A percentile compares a stretch with the other conserved stretches of the same genome.
phyloP scores from a whole-genome alignment of 1,139 yeast species.

The Saccharomycopsis hybrid region DNA sequence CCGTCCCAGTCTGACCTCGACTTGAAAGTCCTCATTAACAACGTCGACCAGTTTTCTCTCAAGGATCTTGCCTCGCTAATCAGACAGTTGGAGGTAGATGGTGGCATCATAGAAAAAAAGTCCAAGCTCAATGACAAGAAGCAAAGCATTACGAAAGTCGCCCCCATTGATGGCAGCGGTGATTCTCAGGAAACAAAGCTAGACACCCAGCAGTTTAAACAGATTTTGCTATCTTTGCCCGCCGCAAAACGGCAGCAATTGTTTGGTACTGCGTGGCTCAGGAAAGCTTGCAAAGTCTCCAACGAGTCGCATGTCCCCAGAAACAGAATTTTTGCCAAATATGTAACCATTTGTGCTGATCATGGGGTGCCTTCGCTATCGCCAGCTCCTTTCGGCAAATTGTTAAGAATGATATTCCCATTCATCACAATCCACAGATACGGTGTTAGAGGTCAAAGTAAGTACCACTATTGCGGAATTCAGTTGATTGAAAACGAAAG shows the following conservation, averaged over 20 bases:
- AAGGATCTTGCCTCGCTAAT: slow-evolving; percentile 4
- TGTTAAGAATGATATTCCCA: slow-evolving; percentile 71
- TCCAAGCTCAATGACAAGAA: slow-evolving; percentile 2
- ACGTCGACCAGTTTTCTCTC: slow-evolving; percentile 4
- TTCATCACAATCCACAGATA: slow-evolving; percentile 72
- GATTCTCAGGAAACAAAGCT: not conserved
- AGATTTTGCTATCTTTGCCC: slow-evolving; percentile 4
- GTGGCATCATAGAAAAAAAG: not conserved
- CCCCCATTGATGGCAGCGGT: not conserved
- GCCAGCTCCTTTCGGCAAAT: slow-evolving; percentile 84
- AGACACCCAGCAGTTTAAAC: slow-evolving; percentile 4
- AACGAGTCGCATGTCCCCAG: slow-evolving; percentile 77
- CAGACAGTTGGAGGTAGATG: slow-evolving; percentile 7
- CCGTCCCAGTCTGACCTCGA: slow-evolving; percentile 15
- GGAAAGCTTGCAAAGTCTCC: slow-evolving; percentile 59
- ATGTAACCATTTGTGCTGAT: slow-evolving; percentile 67
- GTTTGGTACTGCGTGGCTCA: slow-evolving; percentile 77
- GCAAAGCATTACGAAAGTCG: not conserved
- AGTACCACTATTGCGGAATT: slow-evolving; percentile 88
- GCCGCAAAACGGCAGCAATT: slow-evolving; percentile 46
- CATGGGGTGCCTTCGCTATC: slow-evolving; percentile 63
- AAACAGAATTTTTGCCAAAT: slow-evolving; percentile 73
- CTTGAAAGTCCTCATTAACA: slow-evolving; percentile 8
- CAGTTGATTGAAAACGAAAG: slow-evolving; percentile 52
- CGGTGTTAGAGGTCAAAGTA: slow-evolving; percentile 85